Percentiles rank a stretch among this genome's conserved stretches.
Evolutionary conservation across 2,329 filamentous ascomycete species (phyloP).

Genomic region (Ophiostoma montium): DNA sequence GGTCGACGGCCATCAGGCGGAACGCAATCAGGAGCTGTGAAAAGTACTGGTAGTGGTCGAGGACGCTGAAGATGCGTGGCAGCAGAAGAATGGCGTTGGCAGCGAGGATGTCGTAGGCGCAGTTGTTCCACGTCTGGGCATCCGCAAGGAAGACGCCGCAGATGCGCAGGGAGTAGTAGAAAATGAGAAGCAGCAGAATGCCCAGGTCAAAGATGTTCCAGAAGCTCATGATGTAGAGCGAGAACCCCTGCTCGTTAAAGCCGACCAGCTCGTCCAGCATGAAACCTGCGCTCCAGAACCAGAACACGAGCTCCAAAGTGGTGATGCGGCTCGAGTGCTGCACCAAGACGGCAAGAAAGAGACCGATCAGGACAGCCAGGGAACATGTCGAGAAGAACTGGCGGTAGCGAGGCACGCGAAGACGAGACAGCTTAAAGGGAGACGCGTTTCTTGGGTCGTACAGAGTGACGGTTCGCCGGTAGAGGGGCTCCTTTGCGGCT

Average conservation of each 20-base stretch:
- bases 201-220: slow-evolving; percentile 95
- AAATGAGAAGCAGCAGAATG: slow-evolving; percentile 70
- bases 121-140: slow-evolving; percentile 58
- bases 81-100: slow-evolving; percentile 82
- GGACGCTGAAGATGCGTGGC: slow-evolving; percentile 78
- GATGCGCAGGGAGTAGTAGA: slow-evolving; percentile 79
- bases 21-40: slow-evolving; percentile 90
- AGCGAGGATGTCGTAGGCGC: slow-evolving; percentile 88
- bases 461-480: slow-evolving; percentile 64
- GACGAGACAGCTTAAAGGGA: slow-evolving; percentile 75
- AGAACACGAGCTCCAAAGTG: slow-evolving; percentile 74
- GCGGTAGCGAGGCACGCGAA: slow-evolving; percentile 82
- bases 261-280: slow-evolving; percentile 94
- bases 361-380: slow-evolving; percentile 66
- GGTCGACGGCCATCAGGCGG: slow-evolving; percentile 80
- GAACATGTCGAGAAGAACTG: slow-evolving; percentile 83
- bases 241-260: slow-evolving; percentile 93
- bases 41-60: slow-evolving; percentile 94
- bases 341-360: slow-evolving; percentile 72
- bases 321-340: slow-evolving; percentile 70
- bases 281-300: slow-evolving; percentile 95
- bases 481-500: slow-evolving; percentile 14
- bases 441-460: slow-evolving; percentile 88
- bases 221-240: slow-evolving; percentile 92
- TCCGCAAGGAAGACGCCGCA: slow-evolving; percentile 78